These are phyloP conservation scores for Apiotrichum domesticum DNA, from an alignment of 1,284 basidiomycete genomes.

Conservation along the genomic window DNA sequence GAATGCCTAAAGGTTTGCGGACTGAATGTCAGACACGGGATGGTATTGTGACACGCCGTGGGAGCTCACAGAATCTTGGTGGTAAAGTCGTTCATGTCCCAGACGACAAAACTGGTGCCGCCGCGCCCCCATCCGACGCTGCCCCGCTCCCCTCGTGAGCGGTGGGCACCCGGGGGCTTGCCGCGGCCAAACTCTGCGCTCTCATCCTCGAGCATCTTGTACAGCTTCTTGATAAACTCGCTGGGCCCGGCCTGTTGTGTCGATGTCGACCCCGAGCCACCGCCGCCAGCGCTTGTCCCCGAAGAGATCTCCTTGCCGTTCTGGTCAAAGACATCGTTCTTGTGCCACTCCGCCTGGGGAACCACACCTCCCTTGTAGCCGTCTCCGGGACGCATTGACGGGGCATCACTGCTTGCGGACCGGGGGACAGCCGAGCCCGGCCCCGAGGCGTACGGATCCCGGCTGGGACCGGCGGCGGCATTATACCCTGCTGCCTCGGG, in stretches of 20 bases:
- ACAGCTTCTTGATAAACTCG: conserved; percentile 95
- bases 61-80: conserved; percentile 65
- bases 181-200: conserved; percentile 34
- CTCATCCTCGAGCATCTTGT: conserved; percentile 57
- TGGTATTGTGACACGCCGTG: neutral
- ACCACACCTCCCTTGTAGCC: neutral
- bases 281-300: neutral
- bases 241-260: conserved; percentile 35
- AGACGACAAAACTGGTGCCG: conserved; percentile 89
- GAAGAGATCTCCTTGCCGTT: conserved; percentile 2
- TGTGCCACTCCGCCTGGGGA: conserved; percentile 1
- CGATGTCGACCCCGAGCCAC: neutral
- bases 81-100: conserved; percentile 98
- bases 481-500: conserved; percentile 3
- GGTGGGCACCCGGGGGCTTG: conserved; percentile 24
- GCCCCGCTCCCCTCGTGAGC: conserved; percentile 29
- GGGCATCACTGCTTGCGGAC: neutral
- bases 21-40: conserved; percentile 10
- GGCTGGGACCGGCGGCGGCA: conserved; percentile 14
- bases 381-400: neutral
- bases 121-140: conserved; percentile 72
- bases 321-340: conserved; percentile 3
- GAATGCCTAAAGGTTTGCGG: conserved; percentile 96
- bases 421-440: neutral
- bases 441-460: conserved; percentile 10